Evolutionary conservation across 2,329 filamentous ascomycete species (phyloP).

Genomic region (Didymella pomorum): DNA sequence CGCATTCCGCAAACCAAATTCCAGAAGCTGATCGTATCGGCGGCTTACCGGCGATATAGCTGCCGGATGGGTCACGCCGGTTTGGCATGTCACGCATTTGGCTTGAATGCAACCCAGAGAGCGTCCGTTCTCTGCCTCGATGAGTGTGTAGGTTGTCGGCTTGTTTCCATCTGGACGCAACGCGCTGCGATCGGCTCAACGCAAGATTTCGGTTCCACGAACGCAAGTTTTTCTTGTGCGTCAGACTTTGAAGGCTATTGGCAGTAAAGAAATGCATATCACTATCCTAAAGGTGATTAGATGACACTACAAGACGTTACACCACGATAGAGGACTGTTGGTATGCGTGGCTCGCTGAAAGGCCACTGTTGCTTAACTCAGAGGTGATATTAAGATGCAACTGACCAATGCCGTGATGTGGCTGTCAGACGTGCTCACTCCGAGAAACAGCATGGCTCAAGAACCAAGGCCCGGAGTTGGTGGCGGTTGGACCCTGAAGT

Average conservation of each 20-base stretch:
- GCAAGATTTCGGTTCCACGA: not conserved
- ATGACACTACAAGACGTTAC: not conserved
- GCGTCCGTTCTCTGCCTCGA: not conserved
- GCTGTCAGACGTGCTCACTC: not conserved
- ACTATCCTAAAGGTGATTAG: not conserved
- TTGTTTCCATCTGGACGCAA: not conserved
- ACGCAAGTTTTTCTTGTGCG: not conserved
- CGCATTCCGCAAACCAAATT: constrained; percentile 11
- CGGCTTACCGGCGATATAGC: not conserved
- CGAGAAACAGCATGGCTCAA: not conserved
- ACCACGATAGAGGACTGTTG: not conserved
- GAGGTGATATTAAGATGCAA: not conserved
- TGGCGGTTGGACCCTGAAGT: not conserved
- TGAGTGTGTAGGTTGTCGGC: not conserved
- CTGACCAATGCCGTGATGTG: not conserved
- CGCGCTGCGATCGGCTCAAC: not conserved
- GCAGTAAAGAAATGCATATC: not conserved
- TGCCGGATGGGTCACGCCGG: not conserved
- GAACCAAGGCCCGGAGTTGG: too few species aligned
- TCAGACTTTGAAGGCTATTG: not conserved
- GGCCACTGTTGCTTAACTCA: not conserved
- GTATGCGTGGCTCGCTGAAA: not conserved
- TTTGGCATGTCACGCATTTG: not conserved
- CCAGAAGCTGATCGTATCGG: not conserved
- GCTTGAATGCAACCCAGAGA: not conserved